Conservation (phyloP, 768 basidiomycete species). For the Tylopilus felleus region DNA sequence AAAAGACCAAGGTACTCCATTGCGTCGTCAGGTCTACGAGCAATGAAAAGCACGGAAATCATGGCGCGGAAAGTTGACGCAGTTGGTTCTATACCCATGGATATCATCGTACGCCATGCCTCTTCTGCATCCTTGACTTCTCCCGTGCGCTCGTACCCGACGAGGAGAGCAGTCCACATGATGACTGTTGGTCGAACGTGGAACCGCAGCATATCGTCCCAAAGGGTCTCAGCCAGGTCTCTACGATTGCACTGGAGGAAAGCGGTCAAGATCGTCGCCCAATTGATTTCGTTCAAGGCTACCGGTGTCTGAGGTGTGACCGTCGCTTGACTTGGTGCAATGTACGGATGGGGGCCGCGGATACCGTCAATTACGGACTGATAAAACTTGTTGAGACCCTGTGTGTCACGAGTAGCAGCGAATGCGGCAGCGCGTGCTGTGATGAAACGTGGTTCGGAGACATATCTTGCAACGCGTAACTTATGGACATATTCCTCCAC, state of each 20-base stretch:
- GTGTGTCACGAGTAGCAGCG: conserved; percentile 31
- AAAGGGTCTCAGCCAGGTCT: conserved; percentile 59
- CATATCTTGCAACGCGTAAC: conserved; percentile 48
- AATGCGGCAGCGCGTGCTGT: conserved; percentile 50
- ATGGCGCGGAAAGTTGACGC: conserved; percentile 65
- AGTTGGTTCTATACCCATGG: conserved; percentile 56
- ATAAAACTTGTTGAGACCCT: conserved; percentile 48
- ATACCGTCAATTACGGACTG: conserved; percentile 48
- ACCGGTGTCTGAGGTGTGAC: conserved; percentile 41
- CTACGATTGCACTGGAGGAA: conserved; percentile 55
- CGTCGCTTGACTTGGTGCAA: conserved; percentile 42
- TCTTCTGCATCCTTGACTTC: conserved; percentile 50
- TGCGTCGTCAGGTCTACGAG: conserved; percentile 49
- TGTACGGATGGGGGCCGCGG: conserved; percentile 48
- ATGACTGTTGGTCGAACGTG: conserved; percentile 50
- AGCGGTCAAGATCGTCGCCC: conserved; percentile 63
- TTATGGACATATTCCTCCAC: conserved; percentile 44
- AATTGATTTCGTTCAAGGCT: conserved; percentile 52
- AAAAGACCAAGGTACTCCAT: conserved; percentile 51
- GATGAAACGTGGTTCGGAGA: conserved; percentile 49
- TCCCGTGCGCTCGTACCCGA: conserved; percentile 53
- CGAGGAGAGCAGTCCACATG: conserved; percentile 72
- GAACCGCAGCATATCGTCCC: conserved; percentile 60
- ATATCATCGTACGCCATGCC: conserved; percentile 63
- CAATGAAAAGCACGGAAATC: conserved; percentile 57